These are phyloP conservation scores for Rhodotorula mucilaginosa DNA, from an alignment of 1,284 basidiomycete species.

Conservation along the genomic window DNA sequence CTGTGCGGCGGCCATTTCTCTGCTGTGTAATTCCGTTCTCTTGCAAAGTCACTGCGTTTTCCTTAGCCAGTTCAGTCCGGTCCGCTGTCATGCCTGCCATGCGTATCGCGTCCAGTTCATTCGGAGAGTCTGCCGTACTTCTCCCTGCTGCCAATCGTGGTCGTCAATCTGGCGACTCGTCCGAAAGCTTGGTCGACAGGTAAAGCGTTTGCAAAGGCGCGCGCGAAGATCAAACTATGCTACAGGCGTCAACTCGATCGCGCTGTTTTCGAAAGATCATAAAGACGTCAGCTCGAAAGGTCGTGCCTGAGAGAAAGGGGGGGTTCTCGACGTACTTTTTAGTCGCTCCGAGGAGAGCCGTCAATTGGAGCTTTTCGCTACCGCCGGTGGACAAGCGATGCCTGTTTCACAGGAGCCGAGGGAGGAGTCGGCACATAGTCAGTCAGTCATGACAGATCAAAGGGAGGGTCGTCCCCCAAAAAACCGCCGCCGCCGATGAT, in stretches of 20 bases:
- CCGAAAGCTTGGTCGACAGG: not conserved
- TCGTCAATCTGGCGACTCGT: not conserved
- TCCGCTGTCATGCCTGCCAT: too few species aligned
- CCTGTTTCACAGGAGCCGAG: slow-evolving; percentile 52
- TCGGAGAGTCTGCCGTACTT: too few species aligned
- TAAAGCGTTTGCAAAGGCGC: not conserved
- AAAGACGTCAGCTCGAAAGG: too few species aligned
- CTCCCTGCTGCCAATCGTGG: too few species aligned
- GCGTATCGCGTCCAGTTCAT: too few species aligned
- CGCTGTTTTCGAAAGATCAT: not conserved
- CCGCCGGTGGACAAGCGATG: slow-evolving; percentile 89
- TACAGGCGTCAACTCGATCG: slow-evolving; percentile 20
- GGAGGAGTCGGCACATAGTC: not conserved
- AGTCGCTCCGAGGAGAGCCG: slow-evolving; percentile 86
- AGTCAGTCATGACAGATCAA: not conserved
- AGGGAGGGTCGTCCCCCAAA: too few species aligned
- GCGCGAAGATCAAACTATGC: not conserved
- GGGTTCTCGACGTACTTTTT: slow-evolving; percentile 53
- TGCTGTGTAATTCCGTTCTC: too few species aligned
- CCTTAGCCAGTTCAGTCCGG: too few species aligned
- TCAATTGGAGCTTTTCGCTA: slow-evolving; percentile 90
- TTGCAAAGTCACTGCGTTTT: too few species aligned
- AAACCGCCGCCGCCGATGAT: not conserved
- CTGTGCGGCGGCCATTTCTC: not conserved
- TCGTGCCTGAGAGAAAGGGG: too few species aligned